Conservation (phyloP, 352 stramenopile species). For the Phytopythium ostracodes region DNA sequence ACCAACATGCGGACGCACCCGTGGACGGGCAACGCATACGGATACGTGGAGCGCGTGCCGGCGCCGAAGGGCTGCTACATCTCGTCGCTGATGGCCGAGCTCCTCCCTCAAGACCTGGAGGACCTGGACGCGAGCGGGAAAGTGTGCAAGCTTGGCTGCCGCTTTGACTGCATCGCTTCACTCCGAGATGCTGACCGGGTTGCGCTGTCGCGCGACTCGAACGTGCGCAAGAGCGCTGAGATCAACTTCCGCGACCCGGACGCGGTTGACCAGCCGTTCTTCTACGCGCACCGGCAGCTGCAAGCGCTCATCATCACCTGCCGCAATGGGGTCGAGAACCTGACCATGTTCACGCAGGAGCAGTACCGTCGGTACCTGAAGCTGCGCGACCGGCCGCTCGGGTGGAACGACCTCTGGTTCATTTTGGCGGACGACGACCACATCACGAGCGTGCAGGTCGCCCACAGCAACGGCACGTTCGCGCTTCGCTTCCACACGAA, state of each 20-base stretch:
- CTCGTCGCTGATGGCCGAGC: constrained; percentile 2
- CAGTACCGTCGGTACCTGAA: constrained; percentile 5
- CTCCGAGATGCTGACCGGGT: neutral
- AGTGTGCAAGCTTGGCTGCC: constrained; percentile 1
- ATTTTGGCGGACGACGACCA: neutral
- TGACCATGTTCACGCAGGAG: neutral
- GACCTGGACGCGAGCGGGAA: neutral
- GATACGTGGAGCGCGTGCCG: neutral
- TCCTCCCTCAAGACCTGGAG: neutral
- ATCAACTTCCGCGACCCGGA: constrained; percentile 7
- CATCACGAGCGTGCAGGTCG: constrained; percentile 1
- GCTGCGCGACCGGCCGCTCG: neutral
- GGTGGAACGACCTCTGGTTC: constrained; percentile 2
- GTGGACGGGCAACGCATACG: neutral
- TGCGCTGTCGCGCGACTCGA: neutral
- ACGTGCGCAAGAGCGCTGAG: neutral
- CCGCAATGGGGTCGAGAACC: neutral
- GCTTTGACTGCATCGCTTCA: neutral
- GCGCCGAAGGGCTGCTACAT: neutral
- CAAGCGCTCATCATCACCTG: constrained; percentile 2
- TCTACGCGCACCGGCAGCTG: neutral
- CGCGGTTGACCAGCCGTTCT: constrained; percentile 2
- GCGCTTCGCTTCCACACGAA: constrained; percentile 1
- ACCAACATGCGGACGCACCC: constrained; percentile 4
- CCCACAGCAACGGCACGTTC: constrained; percentile 4